Conservation (phyloP, 495 filamentous ascomycete genomes). For the Xylaria sp. region DNA sequence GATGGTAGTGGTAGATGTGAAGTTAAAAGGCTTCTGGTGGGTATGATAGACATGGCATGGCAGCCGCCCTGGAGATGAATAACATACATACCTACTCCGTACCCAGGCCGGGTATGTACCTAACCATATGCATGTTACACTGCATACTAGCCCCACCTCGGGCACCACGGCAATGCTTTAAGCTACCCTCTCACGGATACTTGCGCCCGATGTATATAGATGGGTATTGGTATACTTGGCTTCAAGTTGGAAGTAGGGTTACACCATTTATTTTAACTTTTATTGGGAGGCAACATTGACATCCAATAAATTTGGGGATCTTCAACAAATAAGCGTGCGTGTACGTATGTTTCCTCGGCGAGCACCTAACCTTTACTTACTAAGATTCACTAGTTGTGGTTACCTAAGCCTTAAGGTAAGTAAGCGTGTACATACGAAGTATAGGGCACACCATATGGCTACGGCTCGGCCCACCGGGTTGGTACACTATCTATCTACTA, state of each 20-base stretch:
- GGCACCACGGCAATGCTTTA: slow-evolving; percentile 6
- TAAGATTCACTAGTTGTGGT: not conserved
- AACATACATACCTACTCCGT: too few species aligned
- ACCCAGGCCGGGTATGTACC: too few species aligned
- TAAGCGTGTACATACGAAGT: too few species aligned
- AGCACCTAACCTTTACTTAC: not conserved
- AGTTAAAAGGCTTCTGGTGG: not conserved
- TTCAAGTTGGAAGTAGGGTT: not conserved
- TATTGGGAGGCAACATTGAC: not conserved
- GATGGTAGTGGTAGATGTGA: too few species aligned
- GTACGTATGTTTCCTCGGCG: not conserved
- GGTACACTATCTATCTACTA: not conserved
- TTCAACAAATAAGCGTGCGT: not conserved
- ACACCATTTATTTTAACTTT: not conserved
- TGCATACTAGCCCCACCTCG: not conserved
- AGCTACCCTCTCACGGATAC: not conserved
- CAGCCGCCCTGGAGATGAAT: too few species aligned
- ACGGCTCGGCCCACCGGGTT: slow-evolving; percentile 3
- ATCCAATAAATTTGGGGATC: not conserved
- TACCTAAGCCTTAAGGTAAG: not conserved
- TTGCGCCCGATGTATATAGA: not conserved
- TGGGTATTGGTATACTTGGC: not conserved
- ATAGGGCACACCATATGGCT: not conserved
- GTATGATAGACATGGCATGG: not conserved
- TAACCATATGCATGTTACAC: slow-evolving; percentile 6